Evolutionary conservation across 23 red algal genomes (phyloP).

Genomic region (Cyanidioschyzon merolae): DNA sequence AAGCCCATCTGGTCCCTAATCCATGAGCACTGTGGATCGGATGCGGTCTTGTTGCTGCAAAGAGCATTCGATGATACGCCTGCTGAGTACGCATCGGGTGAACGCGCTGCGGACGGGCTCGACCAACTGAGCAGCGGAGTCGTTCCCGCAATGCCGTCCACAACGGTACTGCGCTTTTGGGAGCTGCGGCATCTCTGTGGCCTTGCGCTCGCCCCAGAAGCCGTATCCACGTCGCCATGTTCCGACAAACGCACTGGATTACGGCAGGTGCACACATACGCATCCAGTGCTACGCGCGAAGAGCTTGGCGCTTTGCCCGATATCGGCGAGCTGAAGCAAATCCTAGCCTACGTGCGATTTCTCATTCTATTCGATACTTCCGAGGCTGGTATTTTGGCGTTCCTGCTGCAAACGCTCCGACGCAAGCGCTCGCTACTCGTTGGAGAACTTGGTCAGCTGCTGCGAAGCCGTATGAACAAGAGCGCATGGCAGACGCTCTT

Average conservation of each 20-base stretch:
- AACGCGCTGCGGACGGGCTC: background rate
- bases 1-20: background rate
- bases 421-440: constrained; percentile 23
- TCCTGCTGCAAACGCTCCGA: constrained; percentile 29
- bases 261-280: too few species aligned
- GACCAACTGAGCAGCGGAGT: background rate
- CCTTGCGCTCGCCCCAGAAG: background rate
- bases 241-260: too few species aligned
- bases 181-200: background rate
- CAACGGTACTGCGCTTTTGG: background rate
- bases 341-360: constrained; percentile 36
- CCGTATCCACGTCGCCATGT: too few species aligned
- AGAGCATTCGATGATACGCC: background rate
- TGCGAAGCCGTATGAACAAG: constrained; percentile 25
- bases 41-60: background rate
- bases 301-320: too few species aligned
- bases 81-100: background rate
- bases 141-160: background rate
- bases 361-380: constrained; percentile 24
- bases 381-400: constrained; percentile 33
- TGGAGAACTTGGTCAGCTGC: constrained; percentile 36
- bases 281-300: too few species aligned
- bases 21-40: background rate
- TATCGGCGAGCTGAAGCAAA: constrained; percentile 18
- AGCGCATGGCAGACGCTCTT: constrained; percentile 30